Base-by-base conservation (phyloP, 768 basidiomycete genomes). In the Tulasnella sp. region DNA sequence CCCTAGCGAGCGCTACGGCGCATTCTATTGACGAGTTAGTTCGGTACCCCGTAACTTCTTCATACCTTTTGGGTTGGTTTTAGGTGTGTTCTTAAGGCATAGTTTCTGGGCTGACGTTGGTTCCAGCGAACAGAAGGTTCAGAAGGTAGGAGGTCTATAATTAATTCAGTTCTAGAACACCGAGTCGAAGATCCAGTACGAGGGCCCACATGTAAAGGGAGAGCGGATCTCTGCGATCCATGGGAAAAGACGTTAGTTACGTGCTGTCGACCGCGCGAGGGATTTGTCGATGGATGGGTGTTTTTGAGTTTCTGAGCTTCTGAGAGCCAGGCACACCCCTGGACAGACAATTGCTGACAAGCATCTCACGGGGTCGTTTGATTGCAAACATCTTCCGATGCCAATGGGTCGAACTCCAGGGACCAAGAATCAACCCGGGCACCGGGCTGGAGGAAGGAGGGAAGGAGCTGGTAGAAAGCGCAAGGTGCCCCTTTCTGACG, bases 351-450 rank as follows among this genome's bases (percentile, higher is more conserved):
- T 54, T 12, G n/a, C 54, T 54, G 8, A 7, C 54, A 54, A 54
- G 24, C 54, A 54, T 54, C 54, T n/a, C 54, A 54, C 54, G 54
- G 24, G 54, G 22, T 41, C 58, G 50, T 37, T 69, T 28, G 60
- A 24, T 18, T 2, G 31, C 1, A 31, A 69, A 31, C 64, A 69
- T 69, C 64, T 20, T 16, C 34, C 34, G 5, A 69, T 69, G 64
- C 64, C 64, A 28, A 69, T 69, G 28, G 64, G 64, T 69, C 64
- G 64, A 69, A 69, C 64, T 11, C 64, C 64, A 11, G 64, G 64
- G 64, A 69, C 34, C 12, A 69, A 69, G 64, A 69, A 69, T 69
- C 64, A 69, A 28, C 64, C 64, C 16, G 64, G 34, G 31, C 64
- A 69, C 64, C 3, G 20, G 28, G 64, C 64, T 37, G 64, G 64